These are phyloP conservation scores for Colletotrichum acutatum DNA, from an alignment of 2,329 filamentous ascomycete species.

Conservation along the genomic window DNA sequence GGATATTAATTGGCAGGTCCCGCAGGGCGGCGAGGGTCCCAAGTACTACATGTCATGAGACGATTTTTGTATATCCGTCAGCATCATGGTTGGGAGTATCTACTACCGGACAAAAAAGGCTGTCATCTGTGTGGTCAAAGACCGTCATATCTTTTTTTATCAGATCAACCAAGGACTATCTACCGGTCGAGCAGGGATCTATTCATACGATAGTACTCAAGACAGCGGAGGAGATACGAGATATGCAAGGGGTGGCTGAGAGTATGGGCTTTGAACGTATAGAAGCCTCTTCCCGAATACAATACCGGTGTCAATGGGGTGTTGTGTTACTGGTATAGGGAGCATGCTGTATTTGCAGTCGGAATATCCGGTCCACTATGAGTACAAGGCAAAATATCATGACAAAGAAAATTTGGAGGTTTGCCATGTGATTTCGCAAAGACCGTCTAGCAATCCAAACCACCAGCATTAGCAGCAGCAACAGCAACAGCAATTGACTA, in stretches of 20 bases:
- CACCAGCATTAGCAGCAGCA: not conserved
- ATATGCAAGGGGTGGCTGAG: not conserved
- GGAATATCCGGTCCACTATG: not conserved
- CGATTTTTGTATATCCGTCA: not conserved
- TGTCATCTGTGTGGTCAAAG: not conserved
- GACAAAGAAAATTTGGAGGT: not conserved
- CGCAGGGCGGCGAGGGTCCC: constrained; percentile 86
- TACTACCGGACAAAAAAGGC: no score
- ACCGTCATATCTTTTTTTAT: not conserved
- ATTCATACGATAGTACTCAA: not conserved
- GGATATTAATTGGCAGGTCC: constrained; percentile 97
- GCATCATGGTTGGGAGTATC: not conserved
- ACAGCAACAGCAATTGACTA: not conserved
- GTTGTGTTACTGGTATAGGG: not conserved
- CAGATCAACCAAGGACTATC: not conserved
- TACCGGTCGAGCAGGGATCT: no score
- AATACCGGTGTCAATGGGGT: not conserved
- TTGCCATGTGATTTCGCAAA: not conserved
- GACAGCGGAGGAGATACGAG: no score
- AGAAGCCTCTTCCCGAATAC: not conserved
- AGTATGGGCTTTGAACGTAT: not conserved
- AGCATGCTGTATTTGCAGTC: not conserved
- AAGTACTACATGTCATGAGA: constrained; percentile 77
- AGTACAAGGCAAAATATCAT: not conserved
- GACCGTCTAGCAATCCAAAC: not conserved